phyloP scores from a whole-genome alignment of 345 rosid genomes.

The Firmiana major region DNA sequence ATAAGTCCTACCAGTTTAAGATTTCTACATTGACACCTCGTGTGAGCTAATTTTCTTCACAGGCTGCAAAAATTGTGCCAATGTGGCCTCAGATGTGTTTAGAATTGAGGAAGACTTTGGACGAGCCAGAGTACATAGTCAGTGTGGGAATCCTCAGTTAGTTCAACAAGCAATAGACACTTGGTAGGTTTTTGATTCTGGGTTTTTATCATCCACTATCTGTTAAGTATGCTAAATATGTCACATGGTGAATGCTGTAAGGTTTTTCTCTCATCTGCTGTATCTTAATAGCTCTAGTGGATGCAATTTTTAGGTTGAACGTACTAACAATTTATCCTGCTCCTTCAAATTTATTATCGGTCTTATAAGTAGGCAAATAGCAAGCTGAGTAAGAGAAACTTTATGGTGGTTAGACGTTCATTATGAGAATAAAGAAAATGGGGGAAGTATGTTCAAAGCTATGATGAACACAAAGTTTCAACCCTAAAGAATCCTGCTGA shows the following conservation, averaged over 20 bases:
- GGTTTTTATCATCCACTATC: not conserved
- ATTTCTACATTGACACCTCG: not conserved
- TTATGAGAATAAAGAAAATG: not conserved
- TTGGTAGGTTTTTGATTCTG: slow-evolving; percentile 45
- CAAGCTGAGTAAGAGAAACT: not conserved
- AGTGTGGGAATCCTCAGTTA: slow-evolving; percentile 54
- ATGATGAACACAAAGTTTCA: not conserved
- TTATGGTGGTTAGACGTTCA: not conserved
- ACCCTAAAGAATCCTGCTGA: not conserved
- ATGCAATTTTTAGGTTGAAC: not conserved
- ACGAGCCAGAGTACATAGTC: slow-evolving; percentile 82
- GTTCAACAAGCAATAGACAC: slow-evolving; percentile 83
- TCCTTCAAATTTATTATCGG: not conserved
- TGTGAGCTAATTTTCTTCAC: slow-evolving; percentile 11
- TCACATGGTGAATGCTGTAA: not conserved
- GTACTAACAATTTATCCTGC: not conserved
- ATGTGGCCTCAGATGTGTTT: slow-evolving; percentile 66
- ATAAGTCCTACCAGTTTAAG: not conserved
- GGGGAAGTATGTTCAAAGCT: not conserved
- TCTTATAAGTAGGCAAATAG: not conserved
- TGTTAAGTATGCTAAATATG: not conserved
- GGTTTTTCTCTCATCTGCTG: not conserved
- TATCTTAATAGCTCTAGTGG: not conserved
- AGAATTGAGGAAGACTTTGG: slow-evolving; percentile 89
- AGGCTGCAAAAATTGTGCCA: slow-evolving; percentile 98